Evolutionary conservation across 2,329 filamentous ascomycete genomes (phyloP).

Genomic region (Claviceps sp.): DNA sequence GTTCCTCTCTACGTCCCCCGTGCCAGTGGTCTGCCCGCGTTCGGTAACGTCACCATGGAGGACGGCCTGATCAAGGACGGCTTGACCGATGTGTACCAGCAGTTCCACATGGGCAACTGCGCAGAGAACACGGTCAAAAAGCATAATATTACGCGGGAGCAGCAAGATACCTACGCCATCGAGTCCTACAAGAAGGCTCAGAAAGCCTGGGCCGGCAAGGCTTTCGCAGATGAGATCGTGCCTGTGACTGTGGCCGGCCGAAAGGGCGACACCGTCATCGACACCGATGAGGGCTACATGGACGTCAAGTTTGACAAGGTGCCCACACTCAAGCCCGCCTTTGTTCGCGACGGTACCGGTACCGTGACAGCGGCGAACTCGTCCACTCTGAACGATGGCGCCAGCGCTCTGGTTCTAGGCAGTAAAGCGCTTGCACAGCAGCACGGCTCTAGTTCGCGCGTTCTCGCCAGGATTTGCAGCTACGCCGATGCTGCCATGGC

Average conservation of each 20-base stretch:
- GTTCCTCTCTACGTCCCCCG: slow-evolving; percentile 85
- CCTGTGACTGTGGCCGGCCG: slow-evolving; percentile 73
- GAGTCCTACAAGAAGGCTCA: slow-evolving; percentile 81
- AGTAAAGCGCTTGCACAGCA: slow-evolving; percentile 69
- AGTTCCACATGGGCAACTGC: slow-evolving; percentile 97
- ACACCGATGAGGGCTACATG: slow-evolving; percentile 78
- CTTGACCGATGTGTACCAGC: slow-evolving; percentile 88
- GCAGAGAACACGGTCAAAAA: slow-evolving; percentile 92
- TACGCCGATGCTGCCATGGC: slow-evolving; percentile 85
- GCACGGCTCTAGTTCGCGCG: slow-evolving; percentile 64
- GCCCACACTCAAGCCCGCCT: slow-evolving; percentile 76
- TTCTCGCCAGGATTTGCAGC: slow-evolving; percentile 75
- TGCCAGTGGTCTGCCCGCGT: slow-evolving; percentile 67
- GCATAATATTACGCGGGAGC: slow-evolving; percentile 62
- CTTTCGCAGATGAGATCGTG: slow-evolving; percentile 80
- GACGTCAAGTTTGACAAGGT: slow-evolving; percentile 82
- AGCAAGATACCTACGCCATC: slow-evolving; percentile 86
- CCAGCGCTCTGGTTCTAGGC: slow-evolving; percentile 74
- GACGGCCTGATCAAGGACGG: slow-evolving; percentile 93
- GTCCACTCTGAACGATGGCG: slow-evolving; percentile 89
- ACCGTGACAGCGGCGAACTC: slow-evolving; percentile 92
- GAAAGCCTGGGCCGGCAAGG: slow-evolving; percentile 69
- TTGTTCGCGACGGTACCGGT: slow-evolving; percentile 71
- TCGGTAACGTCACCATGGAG: slow-evolving; percentile 77
- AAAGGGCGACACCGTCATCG: slow-evolving; percentile 70